Base-by-base conservation (phyloP, 805 yeast species). In the Martiniozyma abietophila region DNA sequence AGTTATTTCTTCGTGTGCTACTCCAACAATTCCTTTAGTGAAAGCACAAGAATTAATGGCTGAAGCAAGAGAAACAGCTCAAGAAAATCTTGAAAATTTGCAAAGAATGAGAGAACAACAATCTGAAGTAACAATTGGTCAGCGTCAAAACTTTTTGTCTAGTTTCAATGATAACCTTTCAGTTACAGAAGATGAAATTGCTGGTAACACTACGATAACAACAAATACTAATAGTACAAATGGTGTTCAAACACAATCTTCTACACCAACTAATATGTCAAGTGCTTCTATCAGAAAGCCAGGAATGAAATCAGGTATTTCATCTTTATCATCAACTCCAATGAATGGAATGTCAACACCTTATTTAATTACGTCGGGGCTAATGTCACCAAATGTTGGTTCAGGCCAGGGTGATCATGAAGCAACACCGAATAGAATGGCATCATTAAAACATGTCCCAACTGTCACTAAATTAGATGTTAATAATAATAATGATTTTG, bases 11-110 rank as follows among this genome's bases (percentile, higher is more conserved):
- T 81, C 96, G 11, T 89, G 95, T 55, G 79, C 81, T 9, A 85
- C 96, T 0, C 97, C 98, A n/a, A 89, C 97, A 0, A 86, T 92
- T 7, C 77, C 95, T 8, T 62, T 92, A 42, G 73, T 76, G 31
- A 77, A 75, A 47, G 98, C 98, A 0, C 94, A 85, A 57, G 94
- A 78, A 49, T 57, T 92, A 55, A 64, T 85, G 48, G 78, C 83
- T 2, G 81, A 78, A 45, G 92, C 95, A 0, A 68, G 94, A 49
- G 92, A 80, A 48, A 83, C 74, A 43, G 76, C 81, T 0, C 69
- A 67, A 43, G 48, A 65, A 34, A 74, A 71, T 42, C 64, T 70
- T 36, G 71, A 67, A 31, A 52, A 61, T 25, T 42, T 65, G 59
- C 71, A 64, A 53, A 69, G 49, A 50, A 68, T 63, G 18, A 36